Base-by-base conservation (phyloP, 495 filamentous ascomycete genomes). In the Tuber umbilicatum region DNA sequence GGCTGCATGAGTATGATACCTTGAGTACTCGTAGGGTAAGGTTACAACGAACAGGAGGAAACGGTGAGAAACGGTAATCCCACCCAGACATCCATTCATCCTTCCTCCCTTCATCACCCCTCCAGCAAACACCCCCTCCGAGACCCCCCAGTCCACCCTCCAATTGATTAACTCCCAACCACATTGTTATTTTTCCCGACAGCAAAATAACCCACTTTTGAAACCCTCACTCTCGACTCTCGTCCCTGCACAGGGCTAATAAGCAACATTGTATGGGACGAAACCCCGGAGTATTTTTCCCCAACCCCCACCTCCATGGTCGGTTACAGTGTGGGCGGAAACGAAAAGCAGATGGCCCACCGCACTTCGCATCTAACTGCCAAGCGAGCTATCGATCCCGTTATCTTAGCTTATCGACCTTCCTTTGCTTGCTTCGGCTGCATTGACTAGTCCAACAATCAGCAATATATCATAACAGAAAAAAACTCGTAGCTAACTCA, bases 1-100 rank as follows among this genome's bases (percentile, higher is more conserved):
- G 41, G 38, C 72, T 75, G 72, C 76, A 79, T 78, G 69, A 64
- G 55, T 64, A n/a, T n/a, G n/a, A n/a, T n/a, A 64, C 12, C 55
- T 64, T 35, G 27, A 64, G 27, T 35, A n/a, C n/a, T n/a, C n/a
- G n/a, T n/a, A 64, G 55, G 55, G 55, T 64, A 64, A 64, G 55
- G 55, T 16, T 5, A 64, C 27, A 64, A 35, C 55, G 3, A 35
- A 64, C 6, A 16, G 14, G 12, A 60, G 31, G 55, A 31, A 17
- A 64, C 27, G 14, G 7, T 35, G 27, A 64, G 55, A 35, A 64
- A 64, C 12, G 55, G 55, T 64, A 64, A 64, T 12, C 55, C 55
- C 55, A 64, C 1, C 55, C 55, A 64, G 55, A 10, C 55, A 64
- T 35, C 14, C 55, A 55, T 55, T 27, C 27, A 17, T 64, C 4